These are phyloP conservation scores for Penicillium dipodomyicola DNA, from an alignment of 495 filamentous ascomycete genomes.

Conservation along the genomic window DNA sequence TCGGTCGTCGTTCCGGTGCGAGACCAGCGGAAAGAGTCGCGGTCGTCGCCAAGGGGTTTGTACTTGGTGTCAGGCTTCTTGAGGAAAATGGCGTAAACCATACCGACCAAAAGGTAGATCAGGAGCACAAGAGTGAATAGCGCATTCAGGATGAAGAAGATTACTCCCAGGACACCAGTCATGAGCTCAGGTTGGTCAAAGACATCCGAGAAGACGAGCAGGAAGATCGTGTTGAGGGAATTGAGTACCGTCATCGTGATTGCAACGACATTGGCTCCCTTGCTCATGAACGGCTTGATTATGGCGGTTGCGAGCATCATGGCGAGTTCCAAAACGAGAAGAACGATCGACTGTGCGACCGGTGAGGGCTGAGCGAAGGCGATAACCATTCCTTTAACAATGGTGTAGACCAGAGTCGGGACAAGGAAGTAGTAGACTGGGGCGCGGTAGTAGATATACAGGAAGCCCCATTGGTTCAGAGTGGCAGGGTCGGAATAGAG, in stretches of 20 bases:
- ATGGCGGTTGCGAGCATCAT: constrained; percentile 75
- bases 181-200: constrained; percentile 81
- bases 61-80: constrained; percentile 96
- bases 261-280: constrained; percentile 94
- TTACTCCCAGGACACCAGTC: constrained; percentile 85
- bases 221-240: constrained; percentile 83
- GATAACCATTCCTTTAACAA: constrained; percentile 88
- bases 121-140: constrained; percentile 83
- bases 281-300: constrained; percentile 94
- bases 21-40: constrained; percentile 95
- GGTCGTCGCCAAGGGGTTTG: constrained; percentile 90
- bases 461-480: constrained; percentile 96
- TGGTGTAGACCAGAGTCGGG: constrained; percentile 70
- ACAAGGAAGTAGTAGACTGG: constrained; percentile 95
- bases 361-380: constrained; percentile 71
- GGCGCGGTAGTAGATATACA: constrained; percentile 95
- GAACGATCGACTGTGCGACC: constrained; percentile 73
- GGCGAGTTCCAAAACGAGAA: constrained; percentile 78
- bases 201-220: constrained; percentile 75
- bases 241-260: constrained; percentile 85
- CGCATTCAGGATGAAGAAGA: constrained; percentile 91
- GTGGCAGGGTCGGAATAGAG: constrained; percentile 90
- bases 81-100: constrained; percentile 73
- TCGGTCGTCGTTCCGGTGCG: constrained; percentile 76
- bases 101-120: constrained; percentile 81